Conservation (phyloP, 768 basidiomycete species). For the Boletus pseudo-olivaceus region DNA sequence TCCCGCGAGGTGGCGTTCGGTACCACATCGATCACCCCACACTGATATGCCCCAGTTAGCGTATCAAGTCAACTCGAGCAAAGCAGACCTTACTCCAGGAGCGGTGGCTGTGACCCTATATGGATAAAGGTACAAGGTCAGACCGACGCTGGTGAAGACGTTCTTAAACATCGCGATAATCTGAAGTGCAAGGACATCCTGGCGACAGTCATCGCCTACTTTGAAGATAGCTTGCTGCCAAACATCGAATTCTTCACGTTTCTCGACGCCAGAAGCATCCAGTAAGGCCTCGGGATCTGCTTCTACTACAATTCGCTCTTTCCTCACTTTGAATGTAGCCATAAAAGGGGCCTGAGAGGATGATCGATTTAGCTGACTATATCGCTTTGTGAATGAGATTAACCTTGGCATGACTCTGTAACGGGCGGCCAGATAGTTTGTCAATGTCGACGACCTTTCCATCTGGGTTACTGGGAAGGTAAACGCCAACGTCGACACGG, state of each 20-base stretch:
- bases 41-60: conserved; percentile 48
- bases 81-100: conserved; percentile 69
- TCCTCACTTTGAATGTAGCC: conserved; percentile 98
- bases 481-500: conserved; percentile 89
- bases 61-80: not conserved
- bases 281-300: conserved; percentile 73
- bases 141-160: conserved; percentile 83
- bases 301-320: conserved; percentile 67
- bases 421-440: conserved; percentile 90
- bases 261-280: conserved; percentile 57
- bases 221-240: conserved; percentile 99
- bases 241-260: conserved; percentile 69
- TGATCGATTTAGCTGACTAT: not conserved
- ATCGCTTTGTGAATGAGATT: not conserved
- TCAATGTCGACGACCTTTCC: conserved; percentile 97
- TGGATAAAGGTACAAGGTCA: conserved; percentile 89
- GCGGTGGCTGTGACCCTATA: conserved; percentile 97
- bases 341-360: conserved; percentile 90
- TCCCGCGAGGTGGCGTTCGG: conserved; percentile 97
- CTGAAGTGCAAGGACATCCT: conserved; percentile 96
- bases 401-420: conserved; percentile 98
- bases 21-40: conserved; percentile 97
- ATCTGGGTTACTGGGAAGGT: conserved; percentile 96
- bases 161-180: conserved; percentile 99
- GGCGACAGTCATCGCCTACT: conserved; percentile 98